These are phyloP conservation scores for Trichoderma semiorbis DNA, from an alignment of 2,329 filamentous ascomycete genomes.

Conservation along the genomic window DNA sequence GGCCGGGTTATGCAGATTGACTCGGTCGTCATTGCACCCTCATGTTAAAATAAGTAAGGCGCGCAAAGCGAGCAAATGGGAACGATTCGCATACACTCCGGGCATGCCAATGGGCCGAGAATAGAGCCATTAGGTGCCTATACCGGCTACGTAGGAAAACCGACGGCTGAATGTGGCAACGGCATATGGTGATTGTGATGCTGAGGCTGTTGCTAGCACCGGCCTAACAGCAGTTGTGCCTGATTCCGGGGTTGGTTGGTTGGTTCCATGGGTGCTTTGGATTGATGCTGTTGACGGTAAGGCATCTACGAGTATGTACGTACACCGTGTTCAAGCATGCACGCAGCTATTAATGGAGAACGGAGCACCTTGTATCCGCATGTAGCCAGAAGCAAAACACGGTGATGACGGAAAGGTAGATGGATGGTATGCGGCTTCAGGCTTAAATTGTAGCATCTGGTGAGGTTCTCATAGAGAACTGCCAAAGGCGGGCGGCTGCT, in stretches of 20 bases:
- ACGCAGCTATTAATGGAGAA: neutral
- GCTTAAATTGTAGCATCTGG: neutral
- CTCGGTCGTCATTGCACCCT: neutral
- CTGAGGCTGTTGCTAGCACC: neutral
- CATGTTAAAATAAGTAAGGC: neutral
- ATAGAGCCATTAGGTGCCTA: neutral
- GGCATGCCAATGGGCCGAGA: neutral
- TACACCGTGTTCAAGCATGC: neutral
- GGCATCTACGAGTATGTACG: neutral
- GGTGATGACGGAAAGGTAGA: neutral
- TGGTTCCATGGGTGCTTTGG: neutral
- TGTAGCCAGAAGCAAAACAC: neutral
- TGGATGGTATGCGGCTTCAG: neutral
- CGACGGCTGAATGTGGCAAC: neutral
- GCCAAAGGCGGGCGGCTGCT: neutral
- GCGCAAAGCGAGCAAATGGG: constrained; percentile 8
- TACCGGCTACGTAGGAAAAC: neutral
- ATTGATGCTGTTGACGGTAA: neutral
- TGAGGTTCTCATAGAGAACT: neutral
- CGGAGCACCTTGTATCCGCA: neutral
- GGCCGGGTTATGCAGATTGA: neutral
- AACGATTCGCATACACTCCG: neutral
- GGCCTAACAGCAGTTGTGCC: neutral
- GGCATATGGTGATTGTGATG: neutral
- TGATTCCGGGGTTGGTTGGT: neutral